Evolutionary conservation across 495 filamentous ascomycete genomes (phyloP).

Genomic region (Lasiosphaeria hispida): DNA sequence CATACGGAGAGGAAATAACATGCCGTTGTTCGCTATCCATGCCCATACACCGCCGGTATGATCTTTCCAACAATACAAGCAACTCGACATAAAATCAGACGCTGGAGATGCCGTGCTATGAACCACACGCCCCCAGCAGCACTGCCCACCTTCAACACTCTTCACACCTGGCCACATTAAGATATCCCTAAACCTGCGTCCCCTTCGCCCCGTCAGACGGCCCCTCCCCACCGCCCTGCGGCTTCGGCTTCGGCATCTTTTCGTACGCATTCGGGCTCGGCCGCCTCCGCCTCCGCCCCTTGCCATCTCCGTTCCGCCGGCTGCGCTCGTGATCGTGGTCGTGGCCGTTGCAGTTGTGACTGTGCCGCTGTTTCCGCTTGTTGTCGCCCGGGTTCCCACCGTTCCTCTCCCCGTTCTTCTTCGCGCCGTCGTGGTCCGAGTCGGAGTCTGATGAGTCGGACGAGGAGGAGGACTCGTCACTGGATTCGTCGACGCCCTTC

Average conservation of each 20-base stretch:
- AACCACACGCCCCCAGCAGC: too few relatives aligned
- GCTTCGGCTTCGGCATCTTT: slow-evolving; percentile 69
- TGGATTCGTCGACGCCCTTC: slow-evolving; percentile 79
- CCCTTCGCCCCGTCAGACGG: slow-evolving; percentile 2
- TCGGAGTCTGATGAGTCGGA: slow-evolving; percentile 45
- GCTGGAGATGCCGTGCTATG: too few relatives aligned
- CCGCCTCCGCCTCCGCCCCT: slow-evolving; percentile 47
- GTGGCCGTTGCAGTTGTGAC: slow-evolving; percentile 41
- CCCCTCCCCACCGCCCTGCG: slow-evolving; percentile 20
- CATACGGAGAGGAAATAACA: too few relatives aligned
- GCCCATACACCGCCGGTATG: too few relatives aligned
- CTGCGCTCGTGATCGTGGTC: slow-evolving; percentile 30
- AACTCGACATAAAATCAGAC: too few relatives aligned
- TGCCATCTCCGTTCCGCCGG: slow-evolving; percentile 31
- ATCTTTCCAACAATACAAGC: too few relatives aligned
- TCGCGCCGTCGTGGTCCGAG: slow-evolving; percentile 30
- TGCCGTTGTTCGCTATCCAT: too few relatives aligned
- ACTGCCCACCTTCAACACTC: background rate
- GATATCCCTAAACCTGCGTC: background rate
- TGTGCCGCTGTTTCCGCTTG: slow-evolving; percentile 31
- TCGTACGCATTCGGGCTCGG: slow-evolving; percentile 94
- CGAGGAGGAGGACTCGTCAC: slow-evolving; percentile 69
- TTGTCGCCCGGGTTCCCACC: background rate
- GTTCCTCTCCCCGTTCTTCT: slow-evolving; percentile 21
- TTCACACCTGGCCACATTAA: background rate